A percentile compares a stretch with the other conserved stretches of the same genome.
phyloP scores from a whole-genome alignment of 129 eudicot species.

The Flaveria bidentis region DNA sequence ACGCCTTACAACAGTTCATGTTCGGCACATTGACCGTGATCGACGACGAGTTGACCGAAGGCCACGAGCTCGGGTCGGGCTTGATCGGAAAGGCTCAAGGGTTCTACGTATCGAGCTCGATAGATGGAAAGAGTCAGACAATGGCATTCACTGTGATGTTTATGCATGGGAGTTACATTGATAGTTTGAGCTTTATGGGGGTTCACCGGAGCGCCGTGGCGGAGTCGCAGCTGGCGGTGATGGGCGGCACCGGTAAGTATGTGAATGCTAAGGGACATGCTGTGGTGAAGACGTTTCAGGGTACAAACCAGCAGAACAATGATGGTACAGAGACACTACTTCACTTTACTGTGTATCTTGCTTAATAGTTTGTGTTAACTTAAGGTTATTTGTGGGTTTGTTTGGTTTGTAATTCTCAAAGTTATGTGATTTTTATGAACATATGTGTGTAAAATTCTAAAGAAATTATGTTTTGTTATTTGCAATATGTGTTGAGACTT shows the following conservation, averaged over 20 bases:
- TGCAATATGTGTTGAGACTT: background rate
- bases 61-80: constrained; percentile 66
- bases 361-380: constrained; percentile 35
- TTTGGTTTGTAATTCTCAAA: constrained; percentile 21
- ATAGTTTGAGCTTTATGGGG: constrained; percentile 71
- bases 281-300: constrained; percentile 51
- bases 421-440: background rate
- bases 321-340: constrained; percentile 77
- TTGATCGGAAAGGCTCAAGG: constrained; percentile 82
- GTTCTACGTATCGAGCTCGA: constrained; percentile 62
- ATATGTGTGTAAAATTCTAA: background rate
- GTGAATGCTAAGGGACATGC: constrained; percentile 77
- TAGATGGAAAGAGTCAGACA: constrained; percentile 69
- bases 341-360: constrained; percentile 57
- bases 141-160: constrained; percentile 81
- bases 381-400: constrained; percentile 3
- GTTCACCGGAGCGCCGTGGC: constrained; percentile 68
- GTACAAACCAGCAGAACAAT: constrained; percentile 46
- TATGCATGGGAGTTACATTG: constrained; percentile 49
- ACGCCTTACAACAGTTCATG: constrained; percentile 67
- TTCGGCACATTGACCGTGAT: constrained; percentile 80
- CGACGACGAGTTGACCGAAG: constrained; percentile 77
- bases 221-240: constrained; percentile 70
- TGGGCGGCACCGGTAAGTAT: constrained; percentile 90
- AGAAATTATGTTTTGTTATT: background rate